Evolutionary conservation across 2,329 filamentous ascomycete genomes (phyloP), one percentile per base, ranked within the genome.

Genomic region (Claviceps paspali): DNA sequence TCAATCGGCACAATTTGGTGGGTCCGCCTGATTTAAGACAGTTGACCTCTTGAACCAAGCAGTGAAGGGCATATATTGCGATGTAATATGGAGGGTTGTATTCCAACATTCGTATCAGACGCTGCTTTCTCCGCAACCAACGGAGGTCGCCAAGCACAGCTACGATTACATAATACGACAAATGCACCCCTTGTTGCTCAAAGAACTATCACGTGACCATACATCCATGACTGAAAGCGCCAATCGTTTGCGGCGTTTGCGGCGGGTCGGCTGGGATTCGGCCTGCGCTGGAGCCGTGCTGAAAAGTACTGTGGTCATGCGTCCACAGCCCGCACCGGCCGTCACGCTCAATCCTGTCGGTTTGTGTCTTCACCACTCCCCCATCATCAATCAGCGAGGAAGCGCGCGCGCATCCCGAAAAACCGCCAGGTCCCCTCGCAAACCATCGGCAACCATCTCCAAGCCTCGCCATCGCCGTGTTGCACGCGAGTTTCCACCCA

Each of bases 381-480:
- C 61, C 29, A 63, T 65, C 61, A 63, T 63, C 59, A 61, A 58
- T 51, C 51, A 60, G 62, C 60, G 59, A 67, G 61, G 42, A 40
- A 47, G 45, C 40, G 41, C 56, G 65, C 68, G 68, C 69, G 68
- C 68, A 73, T 73, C 67, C 51, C 60, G 66, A 70, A 70, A 70
- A 67, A 70, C 70, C 68, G 63, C 67, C 66, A 65, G 62, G 67
- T 65, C 66, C 59, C 64, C 63, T 65, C 63, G 63, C 64, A 65
- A 67, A 65, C 59, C 68, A 73, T 73, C 68, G 60, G 66, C 60
- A 61, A 56, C 63, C 67, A 72, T 73, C 68, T 60, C 56, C 57
- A 65, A 61, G 64, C 57, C 56, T 60, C 60, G 60, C 62, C 59
- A 63, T 61, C 60, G 62, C 61, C 60, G 59, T 60, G 62, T 65